A percentile compares a stretch with the other conserved stretches of the same genome.
phyloP scores from a whole-genome alignment of 73 alveolate genomes.

The Symbiodinium natans region DNA sequence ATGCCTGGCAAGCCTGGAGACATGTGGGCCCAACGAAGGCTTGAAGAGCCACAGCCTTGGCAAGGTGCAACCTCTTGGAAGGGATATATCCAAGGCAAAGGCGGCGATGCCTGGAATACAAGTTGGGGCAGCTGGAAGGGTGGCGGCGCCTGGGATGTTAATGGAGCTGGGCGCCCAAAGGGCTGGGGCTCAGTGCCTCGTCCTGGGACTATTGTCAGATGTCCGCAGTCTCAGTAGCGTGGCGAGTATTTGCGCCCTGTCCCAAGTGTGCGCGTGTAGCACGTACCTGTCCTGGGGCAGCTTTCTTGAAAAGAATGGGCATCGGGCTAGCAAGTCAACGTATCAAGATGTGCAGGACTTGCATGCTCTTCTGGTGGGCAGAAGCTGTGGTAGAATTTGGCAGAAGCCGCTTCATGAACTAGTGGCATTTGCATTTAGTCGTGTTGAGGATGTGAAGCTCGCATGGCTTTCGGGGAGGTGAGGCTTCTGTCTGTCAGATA shows the following conservation, averaged over 20 bases:
- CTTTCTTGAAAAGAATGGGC: no score
- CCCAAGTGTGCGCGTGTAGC: no score
- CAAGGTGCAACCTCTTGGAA: not conserved
- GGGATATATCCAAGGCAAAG: not conserved
- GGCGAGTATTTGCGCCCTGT: not conserved
- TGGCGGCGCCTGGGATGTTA: not conserved
- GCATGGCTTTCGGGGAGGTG: not conserved
- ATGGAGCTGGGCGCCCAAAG: not conserved
- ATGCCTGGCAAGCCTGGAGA: not conserved
- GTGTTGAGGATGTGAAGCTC: not conserved
- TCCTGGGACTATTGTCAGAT: not conserved
- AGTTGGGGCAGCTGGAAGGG: not conserved
- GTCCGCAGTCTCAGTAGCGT: not conserved
- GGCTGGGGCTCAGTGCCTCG: not conserved
- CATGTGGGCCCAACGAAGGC: not conserved
- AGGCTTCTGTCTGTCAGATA: not conserved
- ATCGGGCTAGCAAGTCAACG: no score
- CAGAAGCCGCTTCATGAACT: not conserved
- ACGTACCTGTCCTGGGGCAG: no score
- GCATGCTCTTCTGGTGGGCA: not conserved
- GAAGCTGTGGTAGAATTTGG: not conserved
- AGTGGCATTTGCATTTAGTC: not conserved
- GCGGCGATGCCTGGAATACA: not conserved
- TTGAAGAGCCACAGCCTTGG: not conserved
- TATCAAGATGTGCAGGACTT: not conserved